Base-by-base conservation (phyloP, 2,329 filamentous ascomycete genomes). In the Xylaria sp. region DNA sequence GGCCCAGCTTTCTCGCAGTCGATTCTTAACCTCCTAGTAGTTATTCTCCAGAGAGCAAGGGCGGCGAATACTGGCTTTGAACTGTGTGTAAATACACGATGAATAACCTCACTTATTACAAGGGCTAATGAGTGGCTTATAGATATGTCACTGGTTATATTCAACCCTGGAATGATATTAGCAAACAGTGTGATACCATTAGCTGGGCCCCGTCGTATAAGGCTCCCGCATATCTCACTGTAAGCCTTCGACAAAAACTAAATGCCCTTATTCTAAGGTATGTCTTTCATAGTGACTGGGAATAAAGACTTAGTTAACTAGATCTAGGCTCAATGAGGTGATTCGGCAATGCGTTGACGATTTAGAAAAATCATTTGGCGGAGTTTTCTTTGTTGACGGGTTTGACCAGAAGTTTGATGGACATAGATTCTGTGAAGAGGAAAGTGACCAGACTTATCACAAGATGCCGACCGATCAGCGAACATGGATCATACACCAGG, bases 71-170 rank as follows among this genome's bases (percentile, higher is more conserved):
- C 59, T 3, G 21, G 48, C 21, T 61, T 61, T 42, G 47, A 61
- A 53, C 32, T 61, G 59, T 61, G 37, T n/a, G 59, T 53, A 21
- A n/a, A 13, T 25, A 5, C 32, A 27, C 12, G 32, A 37, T 16
- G 5, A 2, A 21, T 1, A 10, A 9, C 27, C 37, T 5, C 5
- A n/a, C 29, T 10, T 5, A 25, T n/a, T 2, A 3, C 10, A 44
- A 44, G 23, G 6, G 23, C 55, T 58, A 27, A 58, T 29, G 1
- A n/a, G n/a, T n/a, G 5, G 12, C n/a, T 21, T 21, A 3, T 25
- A 61, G 59, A n/a, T 61, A 61, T 21, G 59, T 61, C n/a, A 42
- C 23, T 8, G 59, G 47, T 16, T 53, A 53, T 9, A 10, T 61
- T 32, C 29, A 21, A 5, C 59, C 27, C 10, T 61, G 59, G 59